Conservation (phyloP, 1,284 basidiomycete genomes). For the Gymnopus androsaceus region DNA sequence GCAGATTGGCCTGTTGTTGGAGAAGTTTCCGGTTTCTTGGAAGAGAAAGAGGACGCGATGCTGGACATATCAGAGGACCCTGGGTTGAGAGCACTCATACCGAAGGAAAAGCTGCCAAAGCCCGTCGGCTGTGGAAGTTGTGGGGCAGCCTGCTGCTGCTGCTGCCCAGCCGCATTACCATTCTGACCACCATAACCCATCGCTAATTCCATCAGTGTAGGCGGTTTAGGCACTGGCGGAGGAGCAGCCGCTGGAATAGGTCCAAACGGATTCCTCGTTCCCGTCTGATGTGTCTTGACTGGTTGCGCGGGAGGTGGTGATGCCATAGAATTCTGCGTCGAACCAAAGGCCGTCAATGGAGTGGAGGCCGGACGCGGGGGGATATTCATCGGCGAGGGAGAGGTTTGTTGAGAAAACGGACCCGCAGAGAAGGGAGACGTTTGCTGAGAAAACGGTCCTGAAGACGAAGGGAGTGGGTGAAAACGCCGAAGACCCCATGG, state of each 20-base stretch:
- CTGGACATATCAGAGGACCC: constrained; percentile 59
- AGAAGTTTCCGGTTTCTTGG: constrained; percentile 37
- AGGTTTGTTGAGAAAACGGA: constrained; percentile 17
- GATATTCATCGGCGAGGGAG: constrained; percentile 19
- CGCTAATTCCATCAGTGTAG: constrained; percentile 81
- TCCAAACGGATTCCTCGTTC: constrained; percentile 94
- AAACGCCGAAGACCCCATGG: constrained; percentile 22
- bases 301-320: constrained; percentile 52
- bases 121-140: constrained; percentile 17
- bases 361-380: constrained; percentile 71
- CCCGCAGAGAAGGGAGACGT: constrained; percentile 16
- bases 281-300: constrained; percentile 89
- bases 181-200: constrained; percentile 42
- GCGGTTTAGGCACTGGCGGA: constrained; percentile 73
- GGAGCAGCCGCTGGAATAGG: constrained; percentile 65
- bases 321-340: constrained; percentile 26
- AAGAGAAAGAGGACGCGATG: constrained; percentile 71
- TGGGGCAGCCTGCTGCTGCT: constrained; percentile 32
- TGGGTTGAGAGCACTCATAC: constrained; percentile 40
- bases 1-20: constrained; percentile 16
- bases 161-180: constrained; percentile 22
- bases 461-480: constrained; percentile 18
- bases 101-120: constrained; percentile 36
- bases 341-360: constrained; percentile 48
- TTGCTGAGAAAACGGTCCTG: constrained; percentile 16